Base-by-base conservation (phyloP, 305 asterid species). In the Rubia balearica region DNA sequence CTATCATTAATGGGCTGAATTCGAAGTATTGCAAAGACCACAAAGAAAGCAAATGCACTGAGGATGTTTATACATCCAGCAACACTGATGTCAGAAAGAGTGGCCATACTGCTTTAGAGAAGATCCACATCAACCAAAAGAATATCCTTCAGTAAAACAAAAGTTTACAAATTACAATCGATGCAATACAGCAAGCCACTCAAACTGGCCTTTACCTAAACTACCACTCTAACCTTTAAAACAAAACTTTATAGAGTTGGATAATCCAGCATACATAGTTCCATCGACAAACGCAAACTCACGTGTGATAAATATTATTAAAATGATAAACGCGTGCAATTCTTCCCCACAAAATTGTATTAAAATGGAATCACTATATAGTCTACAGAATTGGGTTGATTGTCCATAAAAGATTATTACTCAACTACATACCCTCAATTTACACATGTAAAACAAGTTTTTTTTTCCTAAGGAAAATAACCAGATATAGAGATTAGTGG, bases 1-100 rank as follows among this genome's bases (percentile, higher is more conserved):
- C 98, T 76, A 76, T 93, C 97, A 57, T 93, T 93, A 59, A 90
- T 75, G 0, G 98, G 98, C 84, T 93, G 98, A 71, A 93, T 85
- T 81, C 98, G 83, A 67, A 93, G 89, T 73, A 93, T 63, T 41
- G 97, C 98, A 77, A 93, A 93, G 64, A 92, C 96, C 71, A 90
- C 67, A 55, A 93, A 90, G 81, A 93, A 93, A 56, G 86, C 49
- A 74, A 90, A 66, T 17, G 98, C 96, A 74, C 87, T 80, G 73
- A 89, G 82, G 65, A 89, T 90, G 76, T 93, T 93, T 46, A 93
- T 80, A 69, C 85, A 89, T 21, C 97, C 98, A 22, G 97, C 86
- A 63, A 90, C 85, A 65, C 90, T 89, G 79, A 93, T 93, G 73
- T 93, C 98, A 55, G 79, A 61, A 33, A 88, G 83, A 12, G 86